phyloP scores from a whole-genome alignment of 495 filamentous ascomycete species.

The Hypoxylon crocopeplum region DNA sequence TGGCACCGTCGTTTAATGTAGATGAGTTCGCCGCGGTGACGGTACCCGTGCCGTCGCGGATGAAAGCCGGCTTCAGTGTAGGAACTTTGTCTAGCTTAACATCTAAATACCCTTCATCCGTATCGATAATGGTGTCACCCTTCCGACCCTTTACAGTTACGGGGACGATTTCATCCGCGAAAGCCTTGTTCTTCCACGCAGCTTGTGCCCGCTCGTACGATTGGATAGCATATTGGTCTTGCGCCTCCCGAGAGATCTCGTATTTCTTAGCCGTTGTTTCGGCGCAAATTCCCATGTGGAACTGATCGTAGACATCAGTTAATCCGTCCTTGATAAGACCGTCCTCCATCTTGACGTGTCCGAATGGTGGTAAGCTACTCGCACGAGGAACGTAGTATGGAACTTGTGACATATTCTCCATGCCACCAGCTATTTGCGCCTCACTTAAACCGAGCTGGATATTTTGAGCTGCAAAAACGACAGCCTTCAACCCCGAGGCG shows the following conservation, averaged over 20 bases:
- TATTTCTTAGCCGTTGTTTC: conserved; percentile 93
- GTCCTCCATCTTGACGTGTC: conserved; percentile 84
- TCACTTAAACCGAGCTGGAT: conserved; percentile 89
- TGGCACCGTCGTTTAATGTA: conserved; percentile 92
- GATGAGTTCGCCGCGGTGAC: conserved; percentile 95
- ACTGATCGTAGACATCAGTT: conserved; percentile 94
- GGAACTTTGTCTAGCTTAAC: conserved; percentile 84
- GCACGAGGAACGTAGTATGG: conserved; percentile 88
- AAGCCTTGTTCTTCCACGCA: conserved; percentile 82
- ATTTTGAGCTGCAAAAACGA: conserved; percentile 87
- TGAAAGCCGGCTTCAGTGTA: conserved; percentile 88
- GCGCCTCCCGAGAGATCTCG: conserved; percentile 77
- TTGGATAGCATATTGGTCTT: conserved; percentile 88
- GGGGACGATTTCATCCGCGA: conserved; percentile 84
- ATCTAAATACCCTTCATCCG: conserved; percentile 87
- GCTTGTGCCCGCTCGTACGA: conserved; percentile 87
- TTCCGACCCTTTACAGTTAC: conserved; percentile 86
- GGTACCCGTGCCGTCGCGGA: conserved; percentile 81
- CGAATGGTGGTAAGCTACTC: conserved; percentile 78
- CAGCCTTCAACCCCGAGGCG: conserved; percentile 91
- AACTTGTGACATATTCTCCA: conserved; percentile 96
- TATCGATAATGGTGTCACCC: conserved; percentile 76
- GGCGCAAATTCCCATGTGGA: conserved; percentile 98
- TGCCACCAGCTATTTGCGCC: conserved; percentile 89
- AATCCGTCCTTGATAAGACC: conserved; percentile 94